A percentile compares a stretch with the other conserved stretches of the same genome.
Conservation (phyloP, 306 rosid genomes). For the Acmispon strigosus region DNA sequence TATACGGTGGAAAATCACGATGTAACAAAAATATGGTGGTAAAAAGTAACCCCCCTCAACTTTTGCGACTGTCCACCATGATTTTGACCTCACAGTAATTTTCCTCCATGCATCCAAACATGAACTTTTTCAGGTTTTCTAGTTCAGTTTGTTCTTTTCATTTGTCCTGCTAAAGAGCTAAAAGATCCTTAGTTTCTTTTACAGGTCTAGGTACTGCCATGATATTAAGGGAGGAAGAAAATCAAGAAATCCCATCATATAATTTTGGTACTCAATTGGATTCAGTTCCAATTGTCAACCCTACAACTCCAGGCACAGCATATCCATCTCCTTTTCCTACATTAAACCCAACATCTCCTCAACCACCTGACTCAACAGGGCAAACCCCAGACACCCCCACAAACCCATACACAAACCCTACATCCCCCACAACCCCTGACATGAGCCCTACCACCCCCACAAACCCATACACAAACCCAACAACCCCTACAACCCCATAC, state of each 20-base stretch:
- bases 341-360: slow-evolving; percentile 40
- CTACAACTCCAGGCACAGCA: slow-evolving; percentile 57
- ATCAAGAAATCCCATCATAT: slow-evolving; percentile 38
- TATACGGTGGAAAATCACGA: no score
- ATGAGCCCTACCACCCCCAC: slow-evolving; percentile 11
- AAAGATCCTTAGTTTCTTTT: slow-evolving; percentile 24
- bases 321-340: slow-evolving; percentile 45
- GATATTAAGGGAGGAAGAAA: slow-evolving; percentile 32
- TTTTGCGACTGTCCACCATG: no score
- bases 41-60: no score
- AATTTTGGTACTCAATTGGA: slow-evolving; percentile 37
- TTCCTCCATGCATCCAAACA: not conserved
- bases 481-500: slow-evolving; percentile 27
- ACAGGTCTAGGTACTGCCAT: slow-evolving; percentile 53
- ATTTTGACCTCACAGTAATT: no score
- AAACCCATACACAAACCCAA: slow-evolving; percentile 16
- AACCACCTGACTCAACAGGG: slow-evolving; percentile 31
- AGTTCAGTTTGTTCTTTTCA: not conserved
- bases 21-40: no score
- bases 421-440: slow-evolving; percentile 21
- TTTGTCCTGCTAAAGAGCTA: not conserved
- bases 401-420: slow-evolving; percentile 16
- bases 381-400: slow-evolving; percentile 30
- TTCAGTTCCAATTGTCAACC: slow-evolving; percentile 61
- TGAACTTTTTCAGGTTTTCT: not conserved